Percentiles rank a stretch among this genome's conserved stretches.
Conservation (phyloP, 768 basidiomycete genomes). For the Strobilomyces dryophilus region DNA sequence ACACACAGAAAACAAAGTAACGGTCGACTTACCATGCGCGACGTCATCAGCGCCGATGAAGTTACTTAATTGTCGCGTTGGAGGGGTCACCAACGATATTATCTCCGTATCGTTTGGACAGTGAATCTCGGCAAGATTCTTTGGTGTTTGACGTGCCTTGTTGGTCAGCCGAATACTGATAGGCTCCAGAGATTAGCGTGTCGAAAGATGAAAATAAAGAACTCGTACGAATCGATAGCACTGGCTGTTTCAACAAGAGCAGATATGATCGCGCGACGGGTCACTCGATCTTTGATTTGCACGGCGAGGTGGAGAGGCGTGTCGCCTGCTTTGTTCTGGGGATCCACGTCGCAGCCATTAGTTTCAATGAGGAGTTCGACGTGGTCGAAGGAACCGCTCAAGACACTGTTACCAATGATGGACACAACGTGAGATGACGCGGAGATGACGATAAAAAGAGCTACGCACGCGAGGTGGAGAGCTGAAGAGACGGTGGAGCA, state of each 20-base stretch:
- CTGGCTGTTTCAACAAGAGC: constrained; percentile 22
- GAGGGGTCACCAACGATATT: constrained; percentile 16
- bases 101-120: constrained; percentile 16
- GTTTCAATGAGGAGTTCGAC: constrained; percentile 22
- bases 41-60: constrained; percentile 16
- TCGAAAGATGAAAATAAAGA: not conserved
- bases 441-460: not conserved
- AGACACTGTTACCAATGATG: constrained; percentile 11
- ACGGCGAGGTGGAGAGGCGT: constrained; percentile 30
- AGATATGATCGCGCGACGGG: constrained; percentile 20
- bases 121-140: constrained; percentile 18
- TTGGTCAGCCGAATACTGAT: constrained; percentile 22
- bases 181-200: not conserved
- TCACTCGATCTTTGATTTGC: constrained; percentile 7
- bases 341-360: constrained; percentile 28
- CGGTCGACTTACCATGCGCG: constrained; percentile 14
- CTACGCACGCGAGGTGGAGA: constrained; percentile 30
- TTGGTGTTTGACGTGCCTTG: constrained; percentile 27
- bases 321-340: constrained; percentile 20
- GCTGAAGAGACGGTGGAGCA: constrained; percentile 12
- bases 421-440: not conserved
- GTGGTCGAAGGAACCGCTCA: constrained; percentile 14
- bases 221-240: constrained; percentile 22
- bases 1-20: not conserved
- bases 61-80: constrained; percentile 8